Evolutionary conservation across 208 protist species (phyloP).

Genomic region (Lotmaria passim): DNA sequence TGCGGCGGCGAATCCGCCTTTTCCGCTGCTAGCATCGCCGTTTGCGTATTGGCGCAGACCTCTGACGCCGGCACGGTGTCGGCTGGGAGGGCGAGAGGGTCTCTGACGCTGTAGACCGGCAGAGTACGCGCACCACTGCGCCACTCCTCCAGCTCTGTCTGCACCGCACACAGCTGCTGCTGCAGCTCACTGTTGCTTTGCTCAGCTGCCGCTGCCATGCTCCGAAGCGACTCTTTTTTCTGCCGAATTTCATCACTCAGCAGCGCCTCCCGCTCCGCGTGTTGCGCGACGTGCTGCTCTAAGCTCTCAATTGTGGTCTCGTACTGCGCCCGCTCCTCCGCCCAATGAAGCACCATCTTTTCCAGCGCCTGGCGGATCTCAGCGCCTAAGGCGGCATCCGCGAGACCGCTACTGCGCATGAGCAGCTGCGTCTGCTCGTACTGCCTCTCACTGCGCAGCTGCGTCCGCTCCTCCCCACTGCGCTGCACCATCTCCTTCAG

Average conservation of each 20-base stretch:
- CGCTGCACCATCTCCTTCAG: conserved; percentile 42
- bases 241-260: conserved; percentile 22
- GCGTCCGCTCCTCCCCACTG: conserved; percentile 34
- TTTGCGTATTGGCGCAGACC: too few relatives aligned
- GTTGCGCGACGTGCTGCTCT: conserved; percentile 15
- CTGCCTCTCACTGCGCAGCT: conserved; percentile 23
- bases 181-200: neutral
- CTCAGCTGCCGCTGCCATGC: neutral
- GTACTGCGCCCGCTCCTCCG: conserved; percentile 25
- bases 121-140: neutral
- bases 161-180: conserved; percentile 3
- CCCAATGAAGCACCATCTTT: conserved; percentile 24
- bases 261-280: conserved; percentile 31
- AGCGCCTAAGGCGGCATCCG: neutral
- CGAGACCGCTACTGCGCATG: conserved; percentile 4
- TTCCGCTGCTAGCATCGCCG: too few relatives aligned
- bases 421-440: conserved; percentile 26
- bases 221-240: conserved; percentile 19
- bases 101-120: too few relatives aligned
- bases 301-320: conserved; percentile 33
- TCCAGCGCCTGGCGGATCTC: conserved; percentile 9
- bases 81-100: too few relatives aligned
- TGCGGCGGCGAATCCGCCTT: neutral
- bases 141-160: conserved; percentile 14
- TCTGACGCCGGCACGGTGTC: too few relatives aligned